phyloP scores from a whole-genome alignment of 2,329 filamentous ascomycete species.

The Verticillium longisporum region DNA sequence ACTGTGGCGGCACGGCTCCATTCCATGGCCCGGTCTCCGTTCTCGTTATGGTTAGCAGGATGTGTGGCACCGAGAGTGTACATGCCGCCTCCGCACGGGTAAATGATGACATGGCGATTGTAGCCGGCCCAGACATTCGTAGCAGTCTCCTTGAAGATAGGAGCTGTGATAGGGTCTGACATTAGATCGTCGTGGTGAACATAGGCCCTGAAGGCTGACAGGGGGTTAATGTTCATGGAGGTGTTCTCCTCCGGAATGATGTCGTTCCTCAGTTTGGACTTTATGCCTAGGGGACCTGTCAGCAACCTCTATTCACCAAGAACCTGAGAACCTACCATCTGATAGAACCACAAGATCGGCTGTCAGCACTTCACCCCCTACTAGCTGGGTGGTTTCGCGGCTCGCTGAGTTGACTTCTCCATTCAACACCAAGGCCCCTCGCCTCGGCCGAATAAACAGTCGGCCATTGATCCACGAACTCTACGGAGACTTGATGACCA shows the following conservation, averaged over 20 bases:
- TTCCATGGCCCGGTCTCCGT: background rate
- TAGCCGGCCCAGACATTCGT: background rate
- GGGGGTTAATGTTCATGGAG: background rate
- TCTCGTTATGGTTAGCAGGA: background rate
- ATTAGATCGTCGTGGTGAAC: background rate
- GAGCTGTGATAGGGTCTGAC: background rate
- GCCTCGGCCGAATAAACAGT: background rate
- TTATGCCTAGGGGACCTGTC: background rate
- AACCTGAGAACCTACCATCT: background rate
- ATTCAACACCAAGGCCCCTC: background rate
- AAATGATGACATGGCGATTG: background rate
- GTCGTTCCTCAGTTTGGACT: background rate
- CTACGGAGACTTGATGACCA: no score
- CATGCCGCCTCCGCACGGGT: background rate
- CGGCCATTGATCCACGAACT: no score
- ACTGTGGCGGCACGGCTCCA: background rate
- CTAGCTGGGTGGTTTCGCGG: background rate
- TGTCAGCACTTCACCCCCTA: background rate
- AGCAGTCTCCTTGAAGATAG: background rate
- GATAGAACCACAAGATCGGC: background rate
- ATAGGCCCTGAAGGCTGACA: background rate
- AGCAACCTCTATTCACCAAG: no score
- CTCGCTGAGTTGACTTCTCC: background rate
- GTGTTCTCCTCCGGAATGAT: background rate
- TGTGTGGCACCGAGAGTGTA: background rate